A percentile compares a stretch with the other conserved stretches of the same genome.
phyloP scores from a whole-genome alignment of 441 rosid genomes.

The Pelargonium citronellum region DNA sequence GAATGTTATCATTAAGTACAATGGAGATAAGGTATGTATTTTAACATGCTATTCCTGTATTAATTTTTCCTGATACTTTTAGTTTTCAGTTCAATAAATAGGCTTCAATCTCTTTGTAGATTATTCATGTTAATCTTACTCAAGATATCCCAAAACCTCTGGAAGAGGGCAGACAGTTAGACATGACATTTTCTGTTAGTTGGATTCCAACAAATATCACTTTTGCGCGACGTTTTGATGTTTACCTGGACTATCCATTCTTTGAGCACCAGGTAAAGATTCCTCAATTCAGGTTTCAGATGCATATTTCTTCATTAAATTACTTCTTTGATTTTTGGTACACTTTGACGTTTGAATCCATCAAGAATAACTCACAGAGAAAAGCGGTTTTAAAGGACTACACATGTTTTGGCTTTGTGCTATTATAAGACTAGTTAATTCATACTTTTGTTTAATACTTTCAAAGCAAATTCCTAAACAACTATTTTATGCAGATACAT shows the following conservation, averaged over 20 bases:
- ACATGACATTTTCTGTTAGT: constrained; percentile 77
- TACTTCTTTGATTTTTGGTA: no score
- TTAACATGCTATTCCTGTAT: no score
- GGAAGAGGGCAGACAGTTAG: constrained; percentile 60
- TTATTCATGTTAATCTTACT: constrained; percentile 84
- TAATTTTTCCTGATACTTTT: constrained; percentile 13
- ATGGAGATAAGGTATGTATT: constrained; percentile 76
- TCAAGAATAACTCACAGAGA: no score
- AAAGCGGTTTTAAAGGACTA: no score
- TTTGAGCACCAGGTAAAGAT: constrained; percentile 90
- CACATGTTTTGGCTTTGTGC: no score
- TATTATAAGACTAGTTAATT: no score
- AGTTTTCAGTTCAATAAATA: no score
- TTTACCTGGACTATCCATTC: constrained; percentile 89
- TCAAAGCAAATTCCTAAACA: not conserved
- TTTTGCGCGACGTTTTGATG: constrained; percentile 88
- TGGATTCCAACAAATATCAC: constrained; percentile 63
- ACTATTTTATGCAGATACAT: constrained; percentile 56
- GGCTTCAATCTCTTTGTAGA: no score
- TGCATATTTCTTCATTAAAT: no score
- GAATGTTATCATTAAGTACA: constrained; percentile 59
- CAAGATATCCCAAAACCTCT: constrained; percentile 72
- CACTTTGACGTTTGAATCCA: no score
- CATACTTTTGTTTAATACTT: not conserved
- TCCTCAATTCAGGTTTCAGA: no score